Evolutionary conservation across 1,284 basidiomycete species (phyloP).

Genomic region (Sphaerobolus stellatus): DNA sequence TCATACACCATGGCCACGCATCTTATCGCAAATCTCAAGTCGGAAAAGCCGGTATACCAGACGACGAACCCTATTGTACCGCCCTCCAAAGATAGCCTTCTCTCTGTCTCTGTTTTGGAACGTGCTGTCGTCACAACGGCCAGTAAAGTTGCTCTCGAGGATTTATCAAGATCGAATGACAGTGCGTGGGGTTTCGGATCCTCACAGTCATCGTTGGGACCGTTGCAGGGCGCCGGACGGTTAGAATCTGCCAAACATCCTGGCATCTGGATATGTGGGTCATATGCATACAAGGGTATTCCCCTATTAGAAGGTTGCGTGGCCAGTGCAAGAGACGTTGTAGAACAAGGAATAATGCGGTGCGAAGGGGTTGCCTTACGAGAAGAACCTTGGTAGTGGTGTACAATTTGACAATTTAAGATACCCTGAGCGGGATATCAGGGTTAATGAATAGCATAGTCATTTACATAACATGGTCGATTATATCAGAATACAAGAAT

Average conservation of each 20-base stretch:
- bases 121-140: slow-evolving; percentile 55
- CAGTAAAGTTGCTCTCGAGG: slow-evolving; percentile 49
- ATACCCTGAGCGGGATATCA: no score
- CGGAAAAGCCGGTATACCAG: slow-evolving; percentile 50
- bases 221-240: slow-evolving; percentile 48
- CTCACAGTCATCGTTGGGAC: slow-evolving; percentile 40
- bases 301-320: slow-evolving; percentile 68
- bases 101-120: slow-evolving; percentile 60
- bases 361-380: slow-evolving; percentile 22
- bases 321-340: slow-evolving; percentile 55
- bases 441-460: no score
- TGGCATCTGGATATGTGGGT: slow-evolving; percentile 59
- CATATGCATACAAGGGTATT: slow-evolving; percentile 57
- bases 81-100: slow-evolving; percentile 45
- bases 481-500: no score
- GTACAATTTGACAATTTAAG: no score
- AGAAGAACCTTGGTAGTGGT: slow-evolving; percentile 12
- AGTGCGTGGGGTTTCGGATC: slow-evolving; percentile 38
- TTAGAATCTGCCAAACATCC: slow-evolving; percentile 30
- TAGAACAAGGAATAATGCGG: slow-evolving; percentile 42
- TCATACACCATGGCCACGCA: slow-evolving; percentile 68
- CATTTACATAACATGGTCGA: no score
- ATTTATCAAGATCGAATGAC: slow-evolving; percentile 39
- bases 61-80: slow-evolving; percentile 71
- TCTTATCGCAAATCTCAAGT: slow-evolving; percentile 37